Percentiles rank a stretch among this genome's conserved stretches.
Evolutionary conservation across 2,329 filamentous ascomycete genomes (phyloP).

Genomic region (Aspergillus viridinutans): DNA sequence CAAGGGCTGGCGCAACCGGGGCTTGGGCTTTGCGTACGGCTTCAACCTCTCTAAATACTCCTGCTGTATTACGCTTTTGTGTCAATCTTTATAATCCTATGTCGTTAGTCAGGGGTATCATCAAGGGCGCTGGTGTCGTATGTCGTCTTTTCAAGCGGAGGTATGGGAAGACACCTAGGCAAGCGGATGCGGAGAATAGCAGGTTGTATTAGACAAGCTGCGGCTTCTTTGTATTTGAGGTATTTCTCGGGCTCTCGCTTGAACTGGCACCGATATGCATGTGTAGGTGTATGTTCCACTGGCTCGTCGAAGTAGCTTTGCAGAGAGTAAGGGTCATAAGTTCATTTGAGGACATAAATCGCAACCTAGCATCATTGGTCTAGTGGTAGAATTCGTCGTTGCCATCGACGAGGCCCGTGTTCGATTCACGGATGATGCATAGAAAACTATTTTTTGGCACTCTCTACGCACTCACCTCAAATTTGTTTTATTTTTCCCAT

Average conservation of each 20-base stretch:
- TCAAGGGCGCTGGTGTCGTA: conserved; percentile 17
- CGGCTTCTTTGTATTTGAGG: background rate
- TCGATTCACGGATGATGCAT: conserved; percentile 44
- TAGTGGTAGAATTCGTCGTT: conserved; percentile 43
- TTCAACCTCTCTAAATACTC: conserved; percentile 58
- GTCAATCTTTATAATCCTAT: conserved; percentile 42
- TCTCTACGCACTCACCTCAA: background rate
- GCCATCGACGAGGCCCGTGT: conserved; percentile 43
- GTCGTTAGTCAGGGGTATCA: conserved; percentile 21
- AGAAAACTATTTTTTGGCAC: conserved; percentile 15
- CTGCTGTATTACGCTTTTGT: conserved; percentile 50
- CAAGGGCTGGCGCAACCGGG: conserved; percentile 66
- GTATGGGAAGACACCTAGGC: conserved; percentile 26
- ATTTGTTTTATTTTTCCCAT: background rate
- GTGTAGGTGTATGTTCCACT: no score
- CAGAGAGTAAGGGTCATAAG: background rate
- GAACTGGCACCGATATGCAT: no score
- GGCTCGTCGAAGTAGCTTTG: no score
- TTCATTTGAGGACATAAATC: accelerated
- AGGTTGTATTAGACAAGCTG: conserved; percentile 6
- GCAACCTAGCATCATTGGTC: conserved; percentile 33
- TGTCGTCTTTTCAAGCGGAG: conserved; percentile 30
- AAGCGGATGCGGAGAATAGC: conserved; percentile 29
- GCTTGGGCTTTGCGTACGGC: conserved; percentile 58
- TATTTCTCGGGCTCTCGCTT: background rate